Base-by-base conservation (phyloP, 768 basidiomycete genomes). In the Rhodotorula taiwanensis region DNA sequence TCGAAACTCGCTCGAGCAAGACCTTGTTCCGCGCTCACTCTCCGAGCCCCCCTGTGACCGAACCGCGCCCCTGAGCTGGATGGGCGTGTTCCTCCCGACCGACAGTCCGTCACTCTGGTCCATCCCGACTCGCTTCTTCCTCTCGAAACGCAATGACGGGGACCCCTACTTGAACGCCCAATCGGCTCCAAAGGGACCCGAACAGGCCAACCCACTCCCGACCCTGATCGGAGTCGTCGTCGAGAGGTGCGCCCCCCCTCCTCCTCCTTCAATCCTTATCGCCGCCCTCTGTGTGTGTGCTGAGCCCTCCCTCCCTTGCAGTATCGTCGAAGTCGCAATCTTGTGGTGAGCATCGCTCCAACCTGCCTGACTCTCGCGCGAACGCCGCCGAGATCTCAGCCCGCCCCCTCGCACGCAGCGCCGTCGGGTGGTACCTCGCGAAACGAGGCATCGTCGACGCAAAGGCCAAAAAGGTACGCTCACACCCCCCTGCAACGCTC, bases 381-480 rank as follows among this genome's bases (percentile, higher is more conserved):
- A 1, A 14, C 21, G 50, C 36, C 23, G 30, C 48, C 33, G 48
- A 50, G 27, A 20, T 10, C 47, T 11, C 28, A 1, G 9, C 48
- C 33, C 31, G 1, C 44, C 28, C 44, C 51, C 33, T 34, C 49
- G 31, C n/a, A 16, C 14, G 6, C 52, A 65, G 64, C 58, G 31
- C 61, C 53, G 70, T 72, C 34, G 71, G 72, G 31, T 77, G 75
- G 62, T 78, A 85, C 30, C 84, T 97, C 43, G 89, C 93, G 1
- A 76, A 80, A 58, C 80, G 80, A 33, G 88, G 87, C 30, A 84
- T 97, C 50, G 81, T 94, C 23, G 91, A 97, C 73, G 91, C 90
- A 74, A 82, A 82, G 63, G 89, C 88, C 0, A 92, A 93, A 76
- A 89, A 88, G 80, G 89, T 89, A 42, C 8, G 80, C 45, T 27